These are phyloP conservation scores for Hericium erinaceus DNA, from an alignment of 768 basidiomycete genomes.

Conservation along the genomic window DNA sequence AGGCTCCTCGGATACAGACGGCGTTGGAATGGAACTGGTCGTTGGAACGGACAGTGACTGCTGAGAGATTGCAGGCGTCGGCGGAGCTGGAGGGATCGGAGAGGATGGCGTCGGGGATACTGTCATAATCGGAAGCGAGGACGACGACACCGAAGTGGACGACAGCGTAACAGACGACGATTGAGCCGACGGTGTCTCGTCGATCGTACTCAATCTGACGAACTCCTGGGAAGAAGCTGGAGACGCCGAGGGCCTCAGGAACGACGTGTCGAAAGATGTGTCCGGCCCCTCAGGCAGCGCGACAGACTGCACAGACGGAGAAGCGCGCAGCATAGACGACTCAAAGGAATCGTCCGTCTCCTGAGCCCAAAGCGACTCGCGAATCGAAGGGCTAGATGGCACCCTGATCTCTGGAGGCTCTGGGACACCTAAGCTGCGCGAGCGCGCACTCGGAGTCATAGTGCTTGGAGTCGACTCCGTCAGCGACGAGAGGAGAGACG, in stretches of 20 bases:
- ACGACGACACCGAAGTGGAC: constrained; percentile 32
- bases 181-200: constrained; percentile 15
- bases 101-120: constrained; percentile 31
- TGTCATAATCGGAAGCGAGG: constrained; percentile 26
- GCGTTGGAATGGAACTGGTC: constrained; percentile 3
- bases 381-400: constrained; percentile 31
- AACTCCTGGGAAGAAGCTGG: constrained; percentile 19
- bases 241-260: constrained; percentile 51
- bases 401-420: constrained; percentile 21
- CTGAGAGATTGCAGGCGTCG: constrained; percentile 23
- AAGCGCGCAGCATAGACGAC: constrained; percentile 64
- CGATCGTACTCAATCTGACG: constrained; percentile 13
- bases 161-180: constrained; percentile 25
- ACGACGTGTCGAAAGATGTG: constrained; percentile 64
- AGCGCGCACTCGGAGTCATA: constrained; percentile 2
- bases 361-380: constrained; percentile 44
- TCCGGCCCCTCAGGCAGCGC: constrained; percentile 53
- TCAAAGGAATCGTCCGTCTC: constrained; percentile 68
- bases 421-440: constrained; percentile 13
- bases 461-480: constrained; percentile 12
- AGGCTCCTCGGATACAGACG: constrained; percentile 7
- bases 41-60: constrained; percentile 17
- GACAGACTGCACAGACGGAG: constrained; percentile 47
- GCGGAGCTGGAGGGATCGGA: constrained; percentile 19
- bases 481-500: constrained; percentile 10